phyloP scores from a whole-genome alignment of 192 early-diverging fungal species.

The Umbelopsis sp. region DNA sequence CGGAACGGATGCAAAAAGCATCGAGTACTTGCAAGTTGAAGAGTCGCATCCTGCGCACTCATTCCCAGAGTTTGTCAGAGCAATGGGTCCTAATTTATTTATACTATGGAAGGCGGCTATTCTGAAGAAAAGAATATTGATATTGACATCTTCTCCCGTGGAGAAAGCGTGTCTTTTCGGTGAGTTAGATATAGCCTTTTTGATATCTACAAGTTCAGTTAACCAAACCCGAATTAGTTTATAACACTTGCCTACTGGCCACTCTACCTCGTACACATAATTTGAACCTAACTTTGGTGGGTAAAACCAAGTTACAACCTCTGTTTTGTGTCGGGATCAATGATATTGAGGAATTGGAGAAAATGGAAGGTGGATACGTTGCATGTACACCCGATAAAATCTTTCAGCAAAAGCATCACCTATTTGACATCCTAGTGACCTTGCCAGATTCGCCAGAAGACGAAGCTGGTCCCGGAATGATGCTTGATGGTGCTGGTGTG shows the following conservation, averaged over 20 bases:
- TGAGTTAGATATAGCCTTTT: slow-evolving; percentile 19
- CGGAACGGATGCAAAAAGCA: slow-evolving; percentile 18
- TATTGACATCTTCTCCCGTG: slow-evolving; percentile 51
- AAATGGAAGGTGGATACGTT: slow-evolving; percentile 43
- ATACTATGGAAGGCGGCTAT: slow-evolving; percentile 56
- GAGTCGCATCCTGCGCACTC: slow-evolving; percentile 43
- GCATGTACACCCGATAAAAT: slow-evolving; percentile 59
- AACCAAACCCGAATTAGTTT: slow-evolving; percentile 36
- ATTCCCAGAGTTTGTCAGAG: slow-evolving; percentile 47
- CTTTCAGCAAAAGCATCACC: slow-evolving; percentile 46
- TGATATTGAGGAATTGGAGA: slow-evolving; percentile 46
- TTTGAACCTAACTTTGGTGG: slow-evolving; percentile 9
- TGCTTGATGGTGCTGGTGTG: neutral
- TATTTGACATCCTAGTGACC: slow-evolving; percentile 52
- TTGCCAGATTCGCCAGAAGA: slow-evolving; percentile 28
- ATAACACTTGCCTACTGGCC: slow-evolving; percentile 48
- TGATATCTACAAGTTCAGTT: neutral
- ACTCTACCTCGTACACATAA: slow-evolving; percentile 37
- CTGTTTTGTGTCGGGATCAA: slow-evolving; percentile 53
- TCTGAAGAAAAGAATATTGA: slow-evolving; percentile 52
- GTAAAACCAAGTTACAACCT: slow-evolving; percentile 32
- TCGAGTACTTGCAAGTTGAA: slow-evolving; percentile 10
- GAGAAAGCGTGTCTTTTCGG: slow-evolving; percentile 49
- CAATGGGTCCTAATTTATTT: slow-evolving; percentile 55
- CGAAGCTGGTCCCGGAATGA: neutral